Conservation (phyloP, 805 yeast species). For the Candida cerambycidarum region DNA sequence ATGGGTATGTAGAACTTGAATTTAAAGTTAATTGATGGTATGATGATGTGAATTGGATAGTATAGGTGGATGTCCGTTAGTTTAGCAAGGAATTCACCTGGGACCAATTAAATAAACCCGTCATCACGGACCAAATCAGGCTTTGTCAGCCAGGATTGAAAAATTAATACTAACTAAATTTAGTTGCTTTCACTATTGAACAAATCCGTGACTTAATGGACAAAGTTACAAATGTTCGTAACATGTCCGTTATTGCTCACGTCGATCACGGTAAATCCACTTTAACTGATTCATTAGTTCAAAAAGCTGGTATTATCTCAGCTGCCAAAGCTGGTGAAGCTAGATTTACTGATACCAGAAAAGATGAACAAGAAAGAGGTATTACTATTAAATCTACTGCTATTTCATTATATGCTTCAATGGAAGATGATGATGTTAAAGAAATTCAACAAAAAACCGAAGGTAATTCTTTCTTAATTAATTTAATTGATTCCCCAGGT, state of each 20-base stretch:
- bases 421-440: constrained; percentile 81
- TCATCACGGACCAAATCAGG: not conserved
- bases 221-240: constrained; percentile 99
- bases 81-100: too few species aligned
- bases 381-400: constrained; percentile 99
- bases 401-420: constrained; percentile 89
- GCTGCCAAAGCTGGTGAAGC: constrained; percentile 99
- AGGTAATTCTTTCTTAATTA: constrained; percentile 93
- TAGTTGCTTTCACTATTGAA: constrained; percentile 54
- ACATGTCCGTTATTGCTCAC: constrained; percentile 99
- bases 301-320: constrained; percentile 98
- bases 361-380: constrained; percentile 99
- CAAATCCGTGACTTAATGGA: constrained; percentile 99
- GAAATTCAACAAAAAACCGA: constrained; percentile 89
- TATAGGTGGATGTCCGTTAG: too few species aligned
- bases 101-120: too few species aligned
- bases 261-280: constrained; percentile 99
- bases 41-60: too few species aligned
- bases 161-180: constrained; percentile 25
- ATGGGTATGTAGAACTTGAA: constrained; percentile 3
- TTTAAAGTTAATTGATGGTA: not conserved
- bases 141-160: not conserved
- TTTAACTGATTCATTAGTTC: constrained; percentile 98
- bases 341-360: constrained; percentile 99
- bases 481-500: constrained; percentile 99